Evolutionary conservation across 2,329 filamentous ascomycete genomes (phyloP).

Genomic region (Exophiala bonariae): DNA sequence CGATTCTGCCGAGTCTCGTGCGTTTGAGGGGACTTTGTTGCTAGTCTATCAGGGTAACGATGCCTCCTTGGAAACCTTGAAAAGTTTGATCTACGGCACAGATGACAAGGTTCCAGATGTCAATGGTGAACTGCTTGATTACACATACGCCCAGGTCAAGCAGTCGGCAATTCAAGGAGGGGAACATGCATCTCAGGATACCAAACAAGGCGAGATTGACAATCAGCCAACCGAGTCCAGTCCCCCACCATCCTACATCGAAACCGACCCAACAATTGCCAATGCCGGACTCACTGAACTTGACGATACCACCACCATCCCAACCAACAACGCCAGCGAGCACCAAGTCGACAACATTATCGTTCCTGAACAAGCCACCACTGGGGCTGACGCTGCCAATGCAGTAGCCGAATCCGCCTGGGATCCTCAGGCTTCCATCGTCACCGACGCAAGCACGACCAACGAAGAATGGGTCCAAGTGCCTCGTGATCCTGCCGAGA

Average conservation of each 20-base stretch:
- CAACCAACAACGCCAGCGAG: slow-evolving; percentile 52
- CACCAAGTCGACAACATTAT: slow-evolving; percentile 27
- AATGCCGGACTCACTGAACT: slow-evolving; percentile 63
- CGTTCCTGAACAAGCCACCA: slow-evolving; percentile 40
- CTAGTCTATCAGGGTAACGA: slow-evolving; percentile 64
- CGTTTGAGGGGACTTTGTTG: slow-evolving; percentile 64
- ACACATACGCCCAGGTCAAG: slow-evolving; percentile 58
- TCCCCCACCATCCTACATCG: slow-evolving; percentile 36
- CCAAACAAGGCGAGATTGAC: slow-evolving; percentile 41
- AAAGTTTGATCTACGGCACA: slow-evolving; percentile 61
- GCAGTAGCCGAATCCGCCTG: slow-evolving; percentile 53
- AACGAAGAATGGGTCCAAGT: slow-evolving; percentile 68
- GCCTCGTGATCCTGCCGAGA: slow-evolving; percentile 71
- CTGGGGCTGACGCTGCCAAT: slow-evolving; percentile 43
- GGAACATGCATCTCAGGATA: slow-evolving; percentile 27
- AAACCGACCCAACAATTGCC: slow-evolving; percentile 60
- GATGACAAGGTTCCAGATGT: slow-evolving; percentile 60
- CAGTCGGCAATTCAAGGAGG: slow-evolving; percentile 47
- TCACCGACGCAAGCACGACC: slow-evolving; percentile 56
- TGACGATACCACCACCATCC: slow-evolving; percentile 56
- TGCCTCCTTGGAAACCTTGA: slow-evolving; percentile 58
- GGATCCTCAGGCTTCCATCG: slow-evolving; percentile 52
- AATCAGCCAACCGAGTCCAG: slow-evolving; percentile 45
- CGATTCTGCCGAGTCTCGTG: slow-evolving; percentile 57
- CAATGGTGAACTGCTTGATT: slow-evolving; percentile 53